Evolutionary conservation across 2,329 filamentous ascomycete species (phyloP), one percentile per base, ranked within the genome.

Genomic region (Fusarium chaquense): DNA sequence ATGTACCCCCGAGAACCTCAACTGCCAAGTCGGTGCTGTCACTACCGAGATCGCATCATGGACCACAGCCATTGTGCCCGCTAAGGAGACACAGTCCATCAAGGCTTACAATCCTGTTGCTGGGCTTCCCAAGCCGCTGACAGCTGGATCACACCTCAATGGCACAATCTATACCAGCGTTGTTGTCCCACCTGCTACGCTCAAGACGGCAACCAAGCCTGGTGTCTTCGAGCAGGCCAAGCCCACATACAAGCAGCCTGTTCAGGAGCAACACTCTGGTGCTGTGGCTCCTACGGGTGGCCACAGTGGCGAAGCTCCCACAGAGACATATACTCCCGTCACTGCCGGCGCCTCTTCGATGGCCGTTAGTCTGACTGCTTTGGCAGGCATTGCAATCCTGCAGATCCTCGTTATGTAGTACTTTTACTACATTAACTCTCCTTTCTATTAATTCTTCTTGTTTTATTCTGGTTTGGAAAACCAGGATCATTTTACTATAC

Each of bases 1-100:
- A 36, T 89, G 86, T 77, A 82, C 80, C 54, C 79, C 85, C 43
- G 81, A 78, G 58, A 82, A 86, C 66, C 81, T 82, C 69, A 77
- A 86, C 84, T 89, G 87, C 74, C 75, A 76, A 12, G 75, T 77
- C 57, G 77, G 78, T 35, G 65, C 75, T 20, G 71, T 78, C 56
- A 77, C 74, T 33, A 79, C 79, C 1, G 75, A 77, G 59, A 74
- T 80, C 50, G 64, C 60, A 20, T 65, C 65, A 1, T 73, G 62
- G 67, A 73, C 62, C 11, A 73, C 71, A 18, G 58, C 70, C 36
- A 45, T 71, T 38, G 50, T 66, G 33, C 58, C 46, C 22, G 68
- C 70, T 10, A 62, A 67, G 22, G 62, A 73, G 43, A 72, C 72
- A 2, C 55, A 67, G 55, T 58, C 61, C 26, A 62, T 38, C 24